Base-by-base conservation (phyloP, 2,329 filamentous ascomycete genomes). In the Proliferodiscus dingleyae region DNA sequence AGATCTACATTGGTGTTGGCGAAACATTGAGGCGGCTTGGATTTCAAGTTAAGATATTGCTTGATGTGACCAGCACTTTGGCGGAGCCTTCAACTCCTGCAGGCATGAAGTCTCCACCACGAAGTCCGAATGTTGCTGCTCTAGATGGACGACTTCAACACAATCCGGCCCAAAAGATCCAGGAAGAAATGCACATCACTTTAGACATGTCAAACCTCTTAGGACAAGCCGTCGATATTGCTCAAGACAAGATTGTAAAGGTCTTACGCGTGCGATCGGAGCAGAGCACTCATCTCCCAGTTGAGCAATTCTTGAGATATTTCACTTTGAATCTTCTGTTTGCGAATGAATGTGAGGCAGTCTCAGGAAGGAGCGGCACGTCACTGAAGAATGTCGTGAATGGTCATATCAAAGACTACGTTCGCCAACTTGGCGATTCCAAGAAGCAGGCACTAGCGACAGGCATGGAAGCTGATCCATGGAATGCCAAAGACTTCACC, bases 41-140 rank as follows among this genome's bases (percentile, higher is more conserved):
- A 15, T 90, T 89, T 0, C 91, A 97, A 63, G 86, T 93, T 45
- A 98, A 98, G 65, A 83, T 97, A 8, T 69, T 98, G n/a, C 74
- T 98, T 8, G 93, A 98, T 65, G 87, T 95, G 16, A 93, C 90
- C 1, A 95, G 89, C 63, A 83, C 80, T 10, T 52, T 61, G 42
- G 57, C 54, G 4, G 55, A 61, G 42, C 49, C 57, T 23, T 21
- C 43, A 33, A 44, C 41, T 15, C 45, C 46, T n/a, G 47, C 47
- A 13, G 51, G 50, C 13, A 53, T 55, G 47, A 61, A 55, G 38
- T 64, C 60, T 15, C 60, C 62, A 19, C 60, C 57, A 23, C 48
- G 56, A 53, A 65, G 56, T 47, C 59, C 60, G 19, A 58, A 60
- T 37, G 55, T 62, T 16, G 51, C 46, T 15, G 53, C 56, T 28